Conservation (phyloP, 108 stramenopile species). For the Nitzschia sp. region DNA sequence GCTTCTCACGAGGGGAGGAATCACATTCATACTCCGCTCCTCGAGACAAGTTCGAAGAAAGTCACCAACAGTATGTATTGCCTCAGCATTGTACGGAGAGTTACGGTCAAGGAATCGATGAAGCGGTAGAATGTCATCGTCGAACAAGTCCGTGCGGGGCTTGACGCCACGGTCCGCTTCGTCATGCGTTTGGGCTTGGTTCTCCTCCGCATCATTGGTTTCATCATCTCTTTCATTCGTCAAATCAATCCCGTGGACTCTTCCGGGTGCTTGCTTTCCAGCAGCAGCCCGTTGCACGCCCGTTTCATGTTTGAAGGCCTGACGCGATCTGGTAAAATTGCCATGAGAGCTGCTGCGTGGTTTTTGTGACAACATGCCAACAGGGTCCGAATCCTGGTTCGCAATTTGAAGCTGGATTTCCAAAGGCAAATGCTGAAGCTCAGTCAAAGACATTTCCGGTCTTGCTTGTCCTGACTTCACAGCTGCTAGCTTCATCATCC, state of each 20-base stretch:
- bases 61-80: constrained; percentile 34
- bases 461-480: constrained; percentile 63
- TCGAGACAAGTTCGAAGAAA: constrained; percentile 52
- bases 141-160: constrained; percentile 28
- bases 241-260: neutral
- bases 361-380: constrained; percentile 26
- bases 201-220: no score
- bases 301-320: neutral
- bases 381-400: constrained; percentile 41
- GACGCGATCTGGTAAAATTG: neutral
- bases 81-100: constrained; percentile 21
- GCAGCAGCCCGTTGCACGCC: no score
- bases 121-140: constrained; percentile 61
- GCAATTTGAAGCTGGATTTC: constrained; percentile 72
- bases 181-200: neutral
- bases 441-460: constrained; percentile 47
- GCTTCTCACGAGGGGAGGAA: constrained; percentile 42
- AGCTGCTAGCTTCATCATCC: constrained; percentile 70
- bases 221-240: no score
- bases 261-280: neutral
- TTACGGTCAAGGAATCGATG: constrained; percentile 54
- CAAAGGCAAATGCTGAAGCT: constrained; percentile 62
- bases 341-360: neutral
- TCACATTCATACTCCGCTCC: constrained; percentile 50
- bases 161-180: neutral